phyloP scores from a whole-genome alignment of 1,284 basidiomycete genomes.

The Cryptococcus sp. region DNA sequence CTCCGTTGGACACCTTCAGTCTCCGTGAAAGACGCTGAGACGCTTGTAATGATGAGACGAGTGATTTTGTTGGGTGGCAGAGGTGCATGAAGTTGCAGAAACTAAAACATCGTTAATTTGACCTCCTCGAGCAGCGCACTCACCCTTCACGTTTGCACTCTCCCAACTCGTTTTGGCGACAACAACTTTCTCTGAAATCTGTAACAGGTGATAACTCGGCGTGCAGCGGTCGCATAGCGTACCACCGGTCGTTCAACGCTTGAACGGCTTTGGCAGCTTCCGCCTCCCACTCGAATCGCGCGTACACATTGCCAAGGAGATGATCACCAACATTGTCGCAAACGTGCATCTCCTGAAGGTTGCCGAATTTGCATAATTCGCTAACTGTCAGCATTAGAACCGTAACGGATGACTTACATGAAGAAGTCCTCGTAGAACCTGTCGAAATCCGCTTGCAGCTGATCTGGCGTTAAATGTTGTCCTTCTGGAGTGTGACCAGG shows the following conservation, averaged over 20 bases:
- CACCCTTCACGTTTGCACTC: constrained; percentile 89
- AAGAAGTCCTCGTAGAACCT: constrained; percentile 94
- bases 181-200: constrained; percentile 98
- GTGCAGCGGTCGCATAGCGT: constrained; percentile 93
- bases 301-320: constrained; percentile 97
- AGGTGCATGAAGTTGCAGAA: constrained; percentile 99
- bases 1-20: constrained; percentile 33
- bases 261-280: constrained; percentile 94
- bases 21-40: constrained; percentile 82
- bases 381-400: constrained; percentile 26
- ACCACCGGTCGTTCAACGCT: constrained; percentile 94
- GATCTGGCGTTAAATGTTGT: constrained; percentile 63
- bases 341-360: constrained; percentile 93
- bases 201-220: constrained; percentile 98
- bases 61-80: constrained; percentile 76
- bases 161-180: constrained; percentile 95
- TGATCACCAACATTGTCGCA: constrained; percentile 99
- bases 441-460: constrained; percentile 94
- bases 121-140: constrained; percentile 21
- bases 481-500: constrained; percentile 84
- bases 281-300: constrained; percentile 96
- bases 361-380: constrained; percentile 91
- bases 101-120: constrained; percentile 16
- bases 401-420: constrained; percentile 55
- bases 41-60: constrained; percentile 73